Evolutionary conservation across 768 basidiomycete species (phyloP), one percentile per base, ranked within the genome.

Genomic region (Amanita subjunquillea): DNA sequence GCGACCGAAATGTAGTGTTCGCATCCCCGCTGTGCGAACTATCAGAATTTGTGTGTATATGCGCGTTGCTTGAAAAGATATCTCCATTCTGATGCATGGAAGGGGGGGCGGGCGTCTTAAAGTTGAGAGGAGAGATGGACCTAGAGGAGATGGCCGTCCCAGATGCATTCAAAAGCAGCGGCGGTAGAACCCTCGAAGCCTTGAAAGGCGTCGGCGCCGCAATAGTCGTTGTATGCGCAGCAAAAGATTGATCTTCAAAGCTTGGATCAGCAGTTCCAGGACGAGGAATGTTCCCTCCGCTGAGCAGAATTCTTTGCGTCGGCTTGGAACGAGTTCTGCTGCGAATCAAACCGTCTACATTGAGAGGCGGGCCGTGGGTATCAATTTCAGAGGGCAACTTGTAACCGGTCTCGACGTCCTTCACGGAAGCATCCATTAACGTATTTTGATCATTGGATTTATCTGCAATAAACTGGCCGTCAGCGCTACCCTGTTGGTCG

Each of bases 221-320:
- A 27, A 53, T 54, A 12, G 13, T 40, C 8, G 29, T 20, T 48
- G 39, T 42, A 41, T 54, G 39, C 54, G 60, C 23, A 54, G n/a
- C n/a, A 59, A 59, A 25, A 53, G 53, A 22, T 58, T 62, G 29
- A 13, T 63, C 63, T 13, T 62, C 54, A 22, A 65, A 66, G 34
- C 65, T 64, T 10, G 66, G 64, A 56, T 64, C 65, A 7, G 66
- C 62, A 12, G 67, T 68, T 29, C 61, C 66, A 40, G 67, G 66
- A 20, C 65, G 48, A 3, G 50, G 12, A 25, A 57, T 50, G 9
- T 32, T 22, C 44, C 36, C 45, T 54, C 49, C 46, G 51, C n/a
- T 49, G 17, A 36, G 42, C 32, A 54, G 55, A 8, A 56, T 47
- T 25, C 51, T 53, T 32, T 55, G 56, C 17, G 46, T 39, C 12